These are phyloP conservation scores for Castanea crenata DNA, from an alignment of 306 rosid species.

Conservation along the genomic window DNA sequence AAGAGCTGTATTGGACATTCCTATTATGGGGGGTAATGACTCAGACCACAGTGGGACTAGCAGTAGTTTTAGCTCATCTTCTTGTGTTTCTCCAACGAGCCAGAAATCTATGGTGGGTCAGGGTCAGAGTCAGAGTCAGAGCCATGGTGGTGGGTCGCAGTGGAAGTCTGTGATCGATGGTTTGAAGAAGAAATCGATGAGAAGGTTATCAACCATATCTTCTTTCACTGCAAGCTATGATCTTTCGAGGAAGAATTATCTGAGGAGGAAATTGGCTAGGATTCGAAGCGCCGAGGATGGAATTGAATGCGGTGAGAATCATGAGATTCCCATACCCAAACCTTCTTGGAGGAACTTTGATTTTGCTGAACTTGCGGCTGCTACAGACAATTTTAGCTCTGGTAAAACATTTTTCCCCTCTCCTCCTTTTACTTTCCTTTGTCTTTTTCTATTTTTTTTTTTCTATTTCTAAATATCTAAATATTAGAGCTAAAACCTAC, in stretches of 20 bases:
- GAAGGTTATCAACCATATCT: constrained; percentile 57
- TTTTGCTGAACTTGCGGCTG: constrained; percentile 58
- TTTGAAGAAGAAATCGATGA: constrained; percentile 51
- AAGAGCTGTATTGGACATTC: constrained; percentile 69
- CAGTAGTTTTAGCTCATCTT: constrained; percentile 23
- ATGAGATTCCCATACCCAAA: constrained; percentile 43
- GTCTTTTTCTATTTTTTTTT: neutral
- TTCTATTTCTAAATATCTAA: too few species aligned
- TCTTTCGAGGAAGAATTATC: constrained; percentile 32
- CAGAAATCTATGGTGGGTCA: constrained; percentile 20
- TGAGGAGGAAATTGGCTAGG: constrained; percentile 55
- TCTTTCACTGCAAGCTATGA: constrained; percentile 46
- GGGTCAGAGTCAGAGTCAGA: constrained; percentile 2
- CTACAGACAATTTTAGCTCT: constrained; percentile 60
- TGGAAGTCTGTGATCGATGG: constrained; percentile 63
- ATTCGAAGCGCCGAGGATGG: constrained; percentile 59
- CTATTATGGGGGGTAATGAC: constrained; percentile 53
- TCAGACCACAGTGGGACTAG: constrained; percentile 45
- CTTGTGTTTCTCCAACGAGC: neutral
- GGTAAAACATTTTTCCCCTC: constrained; percentile 23
- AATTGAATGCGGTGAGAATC: constrained; percentile 32
- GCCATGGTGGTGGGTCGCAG: constrained; percentile 28
- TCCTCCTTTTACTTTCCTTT: too few species aligned
- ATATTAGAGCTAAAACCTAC: too few species aligned
- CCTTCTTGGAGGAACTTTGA: constrained; percentile 88